Evolutionary conservation across 495 filamentous ascomycete genomes (phyloP).

Genomic region (Penicillium bialowiezense): DNA sequence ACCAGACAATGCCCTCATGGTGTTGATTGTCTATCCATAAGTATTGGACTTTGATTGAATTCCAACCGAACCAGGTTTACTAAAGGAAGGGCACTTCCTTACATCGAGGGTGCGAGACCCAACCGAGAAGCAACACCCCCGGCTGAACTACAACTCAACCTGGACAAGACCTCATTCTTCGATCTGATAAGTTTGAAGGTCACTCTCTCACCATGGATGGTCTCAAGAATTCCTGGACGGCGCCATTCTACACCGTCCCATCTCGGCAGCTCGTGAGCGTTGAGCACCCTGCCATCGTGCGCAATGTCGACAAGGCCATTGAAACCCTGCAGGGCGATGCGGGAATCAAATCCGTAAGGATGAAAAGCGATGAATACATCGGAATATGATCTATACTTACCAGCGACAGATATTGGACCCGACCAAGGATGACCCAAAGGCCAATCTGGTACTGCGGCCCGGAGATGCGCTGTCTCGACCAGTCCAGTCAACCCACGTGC

Average conservation of each 20-base stretch:
- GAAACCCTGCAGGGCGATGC: conserved; percentile 69
- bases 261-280: conserved; percentile 65
- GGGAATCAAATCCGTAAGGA: conserved; percentile 62
- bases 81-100: neutral
- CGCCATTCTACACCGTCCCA: conserved; percentile 61
- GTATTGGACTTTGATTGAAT: no score
- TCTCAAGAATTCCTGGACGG: conserved; percentile 27
- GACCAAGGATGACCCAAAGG: conserved; percentile 38
- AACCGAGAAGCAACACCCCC: neutral
- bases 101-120: neutral
- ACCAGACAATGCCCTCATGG: neutral
- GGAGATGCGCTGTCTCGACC: conserved; percentile 75
- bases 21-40: no score
- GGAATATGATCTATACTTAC: conserved; percentile 10
- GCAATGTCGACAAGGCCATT: conserved; percentile 77
- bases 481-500: conserved; percentile 64
- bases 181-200: neutral
- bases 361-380: neutral
- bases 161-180: neutral
- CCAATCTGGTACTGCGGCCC: conserved; percentile 64
- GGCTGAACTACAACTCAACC: neutral
- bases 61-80: no score
- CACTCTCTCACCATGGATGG: conserved; percentile 17
- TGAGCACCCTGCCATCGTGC: conserved; percentile 84
- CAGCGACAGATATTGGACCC: conserved; percentile 40